These are phyloP conservation scores for Arthroderma sp. DNA, from an alignment of 2,329 filamentous ascomycete species.

Conservation along the genomic window DNA sequence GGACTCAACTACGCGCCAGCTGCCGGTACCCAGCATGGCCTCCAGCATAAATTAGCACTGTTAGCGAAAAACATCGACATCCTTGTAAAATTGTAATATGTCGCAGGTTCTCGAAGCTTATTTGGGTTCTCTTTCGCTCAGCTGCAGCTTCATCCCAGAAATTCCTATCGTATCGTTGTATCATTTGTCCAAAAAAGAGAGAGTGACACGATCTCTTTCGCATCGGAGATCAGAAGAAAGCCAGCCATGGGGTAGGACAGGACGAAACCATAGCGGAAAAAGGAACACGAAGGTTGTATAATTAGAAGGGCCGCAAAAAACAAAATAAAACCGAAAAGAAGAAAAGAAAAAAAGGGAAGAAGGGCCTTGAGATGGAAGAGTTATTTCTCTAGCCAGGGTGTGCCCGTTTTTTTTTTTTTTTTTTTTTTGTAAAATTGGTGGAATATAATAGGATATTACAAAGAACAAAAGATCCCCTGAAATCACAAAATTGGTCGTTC, in stretches of 20 bases:
- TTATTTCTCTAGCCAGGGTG: too few species aligned
- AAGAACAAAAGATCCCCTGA: background rate
- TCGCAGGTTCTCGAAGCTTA: constrained; percentile 3
- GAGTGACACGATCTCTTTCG: background rate
- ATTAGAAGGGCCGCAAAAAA: constrained; percentile 3
- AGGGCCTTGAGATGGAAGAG: too few species aligned
- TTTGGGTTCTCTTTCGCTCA: constrained; percentile 1
- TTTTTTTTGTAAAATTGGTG: background rate
- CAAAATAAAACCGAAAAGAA: background rate
- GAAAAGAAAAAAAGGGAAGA: too few species aligned
- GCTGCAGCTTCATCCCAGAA: constrained; percentile 3
- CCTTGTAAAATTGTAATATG: constrained; percentile 1
- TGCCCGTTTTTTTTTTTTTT: background rate
- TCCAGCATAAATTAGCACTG: background rate
- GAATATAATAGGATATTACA: background rate
- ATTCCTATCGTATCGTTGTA: background rate
- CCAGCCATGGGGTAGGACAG: constrained; percentile 1
- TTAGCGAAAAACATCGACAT: background rate
- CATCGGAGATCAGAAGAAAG: constrained; percentile 5
- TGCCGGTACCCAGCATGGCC: background rate
- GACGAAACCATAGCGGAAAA: background rate
- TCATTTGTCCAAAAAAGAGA: too few species aligned
- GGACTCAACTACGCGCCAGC: background rate
- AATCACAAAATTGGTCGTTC: background rate
- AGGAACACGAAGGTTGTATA: background rate